phyloP scores from a whole-genome alignment of 1,139 yeast genomes.

The Ogataea hybrid region DNA sequence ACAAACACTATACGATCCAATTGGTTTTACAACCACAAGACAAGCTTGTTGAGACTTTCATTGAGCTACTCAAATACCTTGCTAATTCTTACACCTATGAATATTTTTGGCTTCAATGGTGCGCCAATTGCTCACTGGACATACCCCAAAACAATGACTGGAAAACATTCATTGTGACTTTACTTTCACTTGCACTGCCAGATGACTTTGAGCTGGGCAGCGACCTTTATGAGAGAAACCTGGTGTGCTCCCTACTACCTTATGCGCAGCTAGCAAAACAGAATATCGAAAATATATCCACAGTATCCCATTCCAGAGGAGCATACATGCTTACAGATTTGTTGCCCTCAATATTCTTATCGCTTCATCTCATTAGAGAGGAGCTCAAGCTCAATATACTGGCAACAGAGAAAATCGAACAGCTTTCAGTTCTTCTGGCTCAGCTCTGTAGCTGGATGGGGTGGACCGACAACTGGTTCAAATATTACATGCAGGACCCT shows the following conservation, averaged over 20 bases:
- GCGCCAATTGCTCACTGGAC: conserved; percentile 49
- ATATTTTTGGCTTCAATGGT: conserved; percentile 63
- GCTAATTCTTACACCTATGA: conserved; percentile 60
- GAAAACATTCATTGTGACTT: conserved; percentile 56
- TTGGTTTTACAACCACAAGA: conserved; percentile 49
- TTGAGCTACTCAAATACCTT: conserved; percentile 50
- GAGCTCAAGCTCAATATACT: conserved; percentile 63
- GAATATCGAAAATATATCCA: conserved; percentile 8
- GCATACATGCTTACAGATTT: conserved; percentile 44
- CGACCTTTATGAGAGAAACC: conserved; percentile 31
- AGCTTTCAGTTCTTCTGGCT: conserved; percentile 54
- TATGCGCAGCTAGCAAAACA: conserved; percentile 37
- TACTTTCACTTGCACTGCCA: conserved; percentile 49
- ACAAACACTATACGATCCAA: conserved; percentile 34
- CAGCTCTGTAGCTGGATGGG: conserved; percentile 68
- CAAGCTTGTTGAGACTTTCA: conserved; percentile 41
- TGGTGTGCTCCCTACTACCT: conserved; percentile 41
- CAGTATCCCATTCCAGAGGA: conserved; percentile 11
- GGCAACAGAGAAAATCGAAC: conserved; percentile 35
- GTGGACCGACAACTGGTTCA: conserved; percentile 70
- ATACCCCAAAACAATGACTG: conserved; percentile 49
- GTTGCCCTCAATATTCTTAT: conserved; percentile 61
- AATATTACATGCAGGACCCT: conserved; percentile 46
- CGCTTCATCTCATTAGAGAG: conserved; percentile 75
- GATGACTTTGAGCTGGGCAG: conserved; percentile 32